Conservation (phyloP, 1,284 basidiomycete genomes). For the Ceraceosorus guamensis region DNA sequence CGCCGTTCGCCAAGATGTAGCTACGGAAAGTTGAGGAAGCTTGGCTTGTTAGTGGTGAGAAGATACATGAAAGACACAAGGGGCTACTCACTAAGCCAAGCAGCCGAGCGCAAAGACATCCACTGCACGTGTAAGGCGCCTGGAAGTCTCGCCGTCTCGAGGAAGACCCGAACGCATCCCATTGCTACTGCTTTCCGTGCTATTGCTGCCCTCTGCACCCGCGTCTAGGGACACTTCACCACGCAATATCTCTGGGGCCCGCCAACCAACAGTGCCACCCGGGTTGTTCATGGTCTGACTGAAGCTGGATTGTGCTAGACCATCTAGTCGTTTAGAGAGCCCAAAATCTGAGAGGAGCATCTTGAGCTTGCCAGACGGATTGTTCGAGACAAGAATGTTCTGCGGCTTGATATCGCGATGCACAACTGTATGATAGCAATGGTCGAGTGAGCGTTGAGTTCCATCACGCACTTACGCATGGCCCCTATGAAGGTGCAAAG, state of each 20-base stretch:
- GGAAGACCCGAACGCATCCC: slow-evolving; percentile 3
- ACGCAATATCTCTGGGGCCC: slow-evolving; percentile 44
- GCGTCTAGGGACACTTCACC: slow-evolving; percentile 36
- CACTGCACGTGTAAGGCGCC: slow-evolving; percentile 40
- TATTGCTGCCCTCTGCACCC: slow-evolving; percentile 19
- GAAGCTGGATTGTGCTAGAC: slow-evolving; percentile 41
- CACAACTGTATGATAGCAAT: too few relatives aligned
- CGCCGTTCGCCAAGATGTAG: slow-evolving; percentile 43
- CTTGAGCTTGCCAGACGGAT: slow-evolving; percentile 29
- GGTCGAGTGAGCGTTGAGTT: too few relatives aligned
- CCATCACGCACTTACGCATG: too few relatives aligned
- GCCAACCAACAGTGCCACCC: slow-evolving; percentile 45
- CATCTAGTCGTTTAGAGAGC: slow-evolving; percentile 43
- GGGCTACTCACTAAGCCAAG: slow-evolving; percentile 28
- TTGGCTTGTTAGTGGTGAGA: too few relatives aligned
- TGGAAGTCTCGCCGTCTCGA: slow-evolving; percentile 20
- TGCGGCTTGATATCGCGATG: slow-evolving; percentile 98
- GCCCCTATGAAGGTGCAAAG: too few relatives aligned
- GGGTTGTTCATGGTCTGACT: slow-evolving; percentile 46
- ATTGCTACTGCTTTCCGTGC: slow-evolving; percentile 12
- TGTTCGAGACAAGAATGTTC: slow-evolving; percentile 72
- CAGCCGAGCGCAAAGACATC: slow-evolving; percentile 47
- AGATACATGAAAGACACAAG: slow-evolving; percentile 1
- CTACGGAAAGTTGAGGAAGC: too few relatives aligned
- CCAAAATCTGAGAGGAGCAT: slow-evolving; percentile 48